phyloP scores from a whole-genome alignment of 768 basidiomycete genomes.

The Lactarius psammicola region DNA sequence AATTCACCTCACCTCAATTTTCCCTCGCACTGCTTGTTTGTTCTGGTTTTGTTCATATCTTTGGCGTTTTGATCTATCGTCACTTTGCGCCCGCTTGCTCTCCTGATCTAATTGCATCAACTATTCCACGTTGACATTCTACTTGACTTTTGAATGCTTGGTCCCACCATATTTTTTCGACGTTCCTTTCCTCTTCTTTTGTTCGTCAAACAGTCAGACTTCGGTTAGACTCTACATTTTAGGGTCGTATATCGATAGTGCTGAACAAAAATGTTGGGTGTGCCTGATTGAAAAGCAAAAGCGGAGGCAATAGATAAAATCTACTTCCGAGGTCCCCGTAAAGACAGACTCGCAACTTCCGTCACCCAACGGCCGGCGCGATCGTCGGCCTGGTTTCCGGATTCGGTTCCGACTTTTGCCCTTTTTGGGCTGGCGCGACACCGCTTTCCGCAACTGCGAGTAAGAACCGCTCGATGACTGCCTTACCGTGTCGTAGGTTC shows the following conservation, averaged over 20 bases:
- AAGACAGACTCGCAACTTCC: no score
- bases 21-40: background rate
- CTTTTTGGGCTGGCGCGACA: background rate
- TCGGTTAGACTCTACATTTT: no score
- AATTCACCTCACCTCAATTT: no score
- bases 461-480: constrained; percentile 74
- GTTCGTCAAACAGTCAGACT: background rate
- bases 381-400: background rate
- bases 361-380: background rate
- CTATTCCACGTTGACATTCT: background rate
- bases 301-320: background rate
- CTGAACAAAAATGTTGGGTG: background rate
- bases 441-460: constrained; percentile 46
- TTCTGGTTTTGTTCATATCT: background rate
- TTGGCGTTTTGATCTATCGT: background rate
- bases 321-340: background rate
- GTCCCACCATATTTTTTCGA: background rate
- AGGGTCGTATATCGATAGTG: background rate
- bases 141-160: background rate
- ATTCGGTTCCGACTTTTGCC: background rate
- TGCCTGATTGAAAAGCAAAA: constrained; percentile 3
- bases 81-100: background rate
- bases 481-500: constrained; percentile 76
- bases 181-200: background rate
- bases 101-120: background rate